Percentiles rank a stretch among this genome's conserved stretches.
Conservation (phyloP, 1,284 basidiomycete genomes). For the Ustilago bromivora region DNA sequence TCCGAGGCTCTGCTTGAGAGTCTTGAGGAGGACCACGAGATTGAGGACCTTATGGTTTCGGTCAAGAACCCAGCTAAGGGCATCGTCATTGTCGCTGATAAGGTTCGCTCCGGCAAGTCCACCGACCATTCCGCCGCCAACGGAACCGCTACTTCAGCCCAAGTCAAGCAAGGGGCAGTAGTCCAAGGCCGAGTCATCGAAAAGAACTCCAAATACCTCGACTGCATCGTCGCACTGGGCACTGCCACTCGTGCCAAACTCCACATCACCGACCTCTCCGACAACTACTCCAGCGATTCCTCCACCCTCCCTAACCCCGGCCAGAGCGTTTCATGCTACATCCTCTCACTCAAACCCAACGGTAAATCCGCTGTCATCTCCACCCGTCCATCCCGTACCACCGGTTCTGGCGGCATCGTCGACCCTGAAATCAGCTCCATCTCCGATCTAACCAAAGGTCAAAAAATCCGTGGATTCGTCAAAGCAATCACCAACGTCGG, state of each 20-base stretch:
- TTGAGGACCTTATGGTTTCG: conserved; percentile 85
- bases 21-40: conserved; percentile 79
- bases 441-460: conserved; percentile 77
- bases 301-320: conserved; percentile 77
- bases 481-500: conserved; percentile 85
- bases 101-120: conserved; percentile 31
- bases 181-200: conserved; percentile 47
- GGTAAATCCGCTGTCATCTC: conserved; percentile 39
- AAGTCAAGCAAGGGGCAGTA: conserved; percentile 41
- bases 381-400: conserved; percentile 38
- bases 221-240: conserved; percentile 46
- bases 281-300: conserved; percentile 75
- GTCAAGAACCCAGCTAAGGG: conserved; percentile 89
- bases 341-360: conserved; percentile 76
- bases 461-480: conserved; percentile 83
- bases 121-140: conserved; percentile 8
- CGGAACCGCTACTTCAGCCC: conserved; percentile 9
- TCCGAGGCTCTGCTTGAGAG: conserved; percentile 78
- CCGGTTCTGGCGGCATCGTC: conserved; percentile 15
- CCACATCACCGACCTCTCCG: conserved; percentile 78
- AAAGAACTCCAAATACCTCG: conserved; percentile 46
- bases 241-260: conserved; percentile 47
- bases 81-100: conserved; percentile 76
- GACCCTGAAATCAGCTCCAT: conserved; percentile 71
- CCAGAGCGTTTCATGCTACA: conserved; percentile 78